Percentiles rank a stretch among this genome's conserved stretches.
Conservation (phyloP, 1,139 yeast species). For the Suhomyces ambrosiae region DNA sequence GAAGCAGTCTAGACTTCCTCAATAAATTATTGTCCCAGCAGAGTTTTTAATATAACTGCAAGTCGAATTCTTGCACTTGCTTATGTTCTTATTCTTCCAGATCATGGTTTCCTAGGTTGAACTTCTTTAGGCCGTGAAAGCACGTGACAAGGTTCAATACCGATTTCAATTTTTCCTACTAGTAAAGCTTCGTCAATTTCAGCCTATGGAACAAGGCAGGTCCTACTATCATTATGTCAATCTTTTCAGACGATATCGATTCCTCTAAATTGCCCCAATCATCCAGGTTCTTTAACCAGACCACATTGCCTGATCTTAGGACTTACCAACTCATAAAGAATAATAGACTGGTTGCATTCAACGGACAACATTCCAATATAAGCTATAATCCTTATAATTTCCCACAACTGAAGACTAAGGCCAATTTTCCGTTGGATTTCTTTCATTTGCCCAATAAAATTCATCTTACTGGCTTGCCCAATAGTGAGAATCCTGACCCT, state of each 20-base stretch:
- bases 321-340: conserved; percentile 24
- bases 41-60: no score
- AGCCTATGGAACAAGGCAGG: not conserved
- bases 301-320: conserved; percentile 33
- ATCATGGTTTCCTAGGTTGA: no score
- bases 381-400: conserved; percentile 46
- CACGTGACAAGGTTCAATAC: conserved; percentile 4
- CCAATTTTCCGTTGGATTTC: conserved; percentile 41
- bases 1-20: no score
- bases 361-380: conserved; percentile 34
- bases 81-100: no score
- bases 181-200: not conserved
- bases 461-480: conserved; percentile 23
- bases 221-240: conserved; percentile 6
- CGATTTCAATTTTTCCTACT: conserved; percentile 6
- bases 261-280: conserved; percentile 34
- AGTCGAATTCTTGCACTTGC: no score
- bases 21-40: no score
- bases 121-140: no score
- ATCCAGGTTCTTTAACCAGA: conserved; percentile 36
- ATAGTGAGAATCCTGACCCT: conserved; percentile 18
- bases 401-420: conserved; percentile 46
- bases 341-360: conserved; percentile 25
- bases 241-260: conserved; percentile 18
- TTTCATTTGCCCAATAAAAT: conserved; percentile 36